Conservation (phyloP, 768 basidiomycete genomes). For the Omphalotus guepiniiformis region DNA sequence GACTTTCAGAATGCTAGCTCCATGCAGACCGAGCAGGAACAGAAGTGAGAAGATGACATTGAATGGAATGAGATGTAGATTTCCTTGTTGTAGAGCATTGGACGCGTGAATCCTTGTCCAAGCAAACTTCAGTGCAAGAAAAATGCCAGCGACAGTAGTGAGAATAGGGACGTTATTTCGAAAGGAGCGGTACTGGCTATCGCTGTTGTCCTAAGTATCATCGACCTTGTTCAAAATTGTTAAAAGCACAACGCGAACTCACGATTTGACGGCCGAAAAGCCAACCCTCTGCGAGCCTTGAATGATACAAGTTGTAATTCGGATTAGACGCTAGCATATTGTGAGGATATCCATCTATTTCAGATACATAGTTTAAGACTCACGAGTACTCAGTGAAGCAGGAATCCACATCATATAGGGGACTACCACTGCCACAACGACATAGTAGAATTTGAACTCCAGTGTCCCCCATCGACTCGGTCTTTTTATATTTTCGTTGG, state of each 20-base stretch:
- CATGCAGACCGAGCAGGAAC: slow-evolving; percentile 70
- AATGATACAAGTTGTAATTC: slow-evolving; percentile 63
- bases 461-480: slow-evolving; percentile 69
- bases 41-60: slow-evolving; percentile 49
- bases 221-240: not conserved
- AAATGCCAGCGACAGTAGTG: slow-evolving; percentile 38
- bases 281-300: slow-evolving; percentile 71
- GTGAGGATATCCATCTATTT: slow-evolving; percentile 7
- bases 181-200: slow-evolving; percentile 87
- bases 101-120: too few relatives aligned
- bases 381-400: slow-evolving; percentile 67
- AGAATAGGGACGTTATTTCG: slow-evolving; percentile 74
- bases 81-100: slow-evolving; percentile 23
- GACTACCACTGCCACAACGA: slow-evolving; percentile 55
- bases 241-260: slow-evolving; percentile 25
- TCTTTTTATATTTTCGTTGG: slow-evolving; percentile 22
- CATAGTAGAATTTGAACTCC: slow-evolving; percentile 79
- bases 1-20: slow-evolving; percentile 76
- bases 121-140: slow-evolving; percentile 52
- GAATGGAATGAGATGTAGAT: slow-evolving; percentile 52
- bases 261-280: slow-evolving; percentile 76
- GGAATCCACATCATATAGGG: slow-evolving; percentile 78
- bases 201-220: slow-evolving; percentile 77
- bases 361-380: slow-evolving; percentile 27
- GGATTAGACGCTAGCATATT: slow-evolving; percentile 57